Base-by-base conservation (phyloP, 2,329 filamentous ascomycete genomes). In the Diplodia mutila region DNA sequence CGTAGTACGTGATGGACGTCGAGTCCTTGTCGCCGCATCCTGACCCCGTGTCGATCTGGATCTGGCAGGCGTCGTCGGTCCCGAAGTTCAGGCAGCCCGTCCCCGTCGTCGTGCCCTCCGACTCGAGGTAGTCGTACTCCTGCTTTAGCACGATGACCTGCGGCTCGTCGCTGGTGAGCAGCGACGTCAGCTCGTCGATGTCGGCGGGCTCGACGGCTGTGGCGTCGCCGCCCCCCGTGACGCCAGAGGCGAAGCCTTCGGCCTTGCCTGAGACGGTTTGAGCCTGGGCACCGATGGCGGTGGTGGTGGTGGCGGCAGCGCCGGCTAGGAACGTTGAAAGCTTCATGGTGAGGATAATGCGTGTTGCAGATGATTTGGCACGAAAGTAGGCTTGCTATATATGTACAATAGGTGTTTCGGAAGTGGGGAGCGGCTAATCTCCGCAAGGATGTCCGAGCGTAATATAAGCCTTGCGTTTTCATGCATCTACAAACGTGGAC, bases 1-100 rank as follows among this genome's bases (percentile, higher is more conserved):
- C 75, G 72, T 78, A 75, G 68, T 78, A 78, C 18, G 72, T 76
- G 1, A 71, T 70, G 57, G 61, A 69, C 63, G 71, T 67, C 12
- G 67, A 69, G 61, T 67, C 67, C 55, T 69, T 66, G 51, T 70
- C 69, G 34, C 48, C 51, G 27, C 8, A 21, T 18, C 69, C 37
- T 32, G 57, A 64, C 37, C 66, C 39, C 2, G 71, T 69, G 8
- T 73, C 75, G 55, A 74, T 73, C 18, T 73, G 67, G 39, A 69
- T 63, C 66, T 73, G 48, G 71, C 71, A 27, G 46, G 49, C 55
- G 42, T 67, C 55, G 42, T 64, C 63, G 67, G 51, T 32, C 14
- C 69, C 57, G 71, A 73, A 70, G 61, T 71, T 57, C 59, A 71
- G 49, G 70, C 73, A 71, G 63, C 72, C 70, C 51, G 71, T 23